Evolutionary conservation across 441 rosid genomes (phyloP), one percentile per base, ranked within the genome.

Genomic region (Euphorbia celastroides): DNA sequence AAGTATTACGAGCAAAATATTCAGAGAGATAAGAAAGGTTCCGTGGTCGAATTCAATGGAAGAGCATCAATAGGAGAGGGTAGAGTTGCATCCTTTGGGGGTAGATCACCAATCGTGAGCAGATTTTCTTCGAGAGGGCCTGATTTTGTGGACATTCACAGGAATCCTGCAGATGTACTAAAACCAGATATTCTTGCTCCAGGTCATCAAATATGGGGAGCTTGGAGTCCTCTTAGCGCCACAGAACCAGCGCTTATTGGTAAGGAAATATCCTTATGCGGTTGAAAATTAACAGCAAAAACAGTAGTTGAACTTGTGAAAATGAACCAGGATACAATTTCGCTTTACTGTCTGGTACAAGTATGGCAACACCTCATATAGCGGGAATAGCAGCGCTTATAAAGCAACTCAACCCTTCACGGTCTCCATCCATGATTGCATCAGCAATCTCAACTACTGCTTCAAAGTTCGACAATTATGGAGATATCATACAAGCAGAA

Each of bases 51-150:
- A 63, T 87, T 84, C 8, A 66, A 81, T 0, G 91, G 86, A 19
- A 71, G 60, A 36, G 97, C 91, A 1, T 74, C 83, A 19, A 82
- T 89, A 9, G 68, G 77, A 50, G 96, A 94, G 42, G 92, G 97
- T 17, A 83, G 97, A 68, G 77, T 68, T 72, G 87, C 88, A 32
- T 59, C 80, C 9, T 83, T 83, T 22, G 76, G 27, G 3, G 83
- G 85, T 8, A 74, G 74, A 69, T 85, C 93, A 7, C 97, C 93
- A 1, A 59, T 69, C 0, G 81, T 89, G 51, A 86, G 88, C 85
- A 85, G 80, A 78, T 91, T 84, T 80, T 94, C 99, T 38, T 90
- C 96, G 31, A 83, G 99, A 74, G 96, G 99, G 51, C 96, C 97
- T 19, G 96, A 94, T 79, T 92, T 93, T 27, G 69, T 80, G 65